Evolutionary conservation across 116 monocot species (phyloP), one percentile per base, ranked within the genome.

Genomic region (Phalaenopsis hybrid): DNA sequence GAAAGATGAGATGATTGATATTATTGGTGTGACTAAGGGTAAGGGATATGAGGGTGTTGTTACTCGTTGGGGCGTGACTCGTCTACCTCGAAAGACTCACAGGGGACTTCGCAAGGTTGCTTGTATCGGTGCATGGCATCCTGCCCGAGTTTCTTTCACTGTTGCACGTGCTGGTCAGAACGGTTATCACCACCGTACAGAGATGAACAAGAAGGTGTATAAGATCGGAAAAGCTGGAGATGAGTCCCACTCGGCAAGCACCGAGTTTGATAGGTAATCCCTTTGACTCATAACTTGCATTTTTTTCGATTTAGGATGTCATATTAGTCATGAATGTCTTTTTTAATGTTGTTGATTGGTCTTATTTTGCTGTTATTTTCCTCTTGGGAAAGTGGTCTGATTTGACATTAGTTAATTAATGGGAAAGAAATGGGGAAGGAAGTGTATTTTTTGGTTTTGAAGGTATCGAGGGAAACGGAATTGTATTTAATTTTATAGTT

Each of bases 31-130:
- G 59, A 87, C 87, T 21, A 87, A 87, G 48, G 87, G 87, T 34
- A 87, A 87, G 84, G 87, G 87, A 0, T 87, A 84, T n/a, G 87
- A 87, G 79, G 87, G 87, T 67, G 84, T 87, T 21, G 87, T 87
- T 17, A 87, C 87, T 10, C 78, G 87, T 51, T 87, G 87, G 87
- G 87, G 87, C 18, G 84, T 87, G 15, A 87, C 87, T 16, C 76
- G 87, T 13, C 84, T 87, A 57, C 87, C 87, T 43, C 83, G 87
- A 34, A 87, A 87, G 49, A 87, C 87, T 10, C 87, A 87, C 52
- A 51, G 87, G 50, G 84, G 84, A 8, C 87, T 87, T 31, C 81
- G 87, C 31, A 87, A 87, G 70, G 87, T 87, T 44, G 87, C 87
- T 1, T 87, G 87, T 79, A 87, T 87, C 18, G 87, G 84, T 51